Evolutionary conservation across 257 asterid species (phyloP), one percentile per base, ranked within the genome.

Genomic region (Schizonepeta tenuifolia): DNA sequence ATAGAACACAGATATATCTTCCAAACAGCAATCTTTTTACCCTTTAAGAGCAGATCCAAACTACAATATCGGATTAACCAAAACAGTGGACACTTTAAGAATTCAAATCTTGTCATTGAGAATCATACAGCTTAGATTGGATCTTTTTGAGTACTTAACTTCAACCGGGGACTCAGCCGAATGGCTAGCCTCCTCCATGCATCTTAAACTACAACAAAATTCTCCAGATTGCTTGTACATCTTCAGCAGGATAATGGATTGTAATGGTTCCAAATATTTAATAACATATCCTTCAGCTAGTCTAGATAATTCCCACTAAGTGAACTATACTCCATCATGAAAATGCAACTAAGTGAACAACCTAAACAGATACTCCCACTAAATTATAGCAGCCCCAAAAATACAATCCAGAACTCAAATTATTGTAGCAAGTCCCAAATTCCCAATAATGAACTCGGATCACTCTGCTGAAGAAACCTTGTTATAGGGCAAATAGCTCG

Each of bases 171-270:
- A 1, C 43, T 10, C 9, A 44, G 40, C 65, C 70, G 9, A 31
- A 5, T 35, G 67, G 14, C 47, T 9, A 31, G 36, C 36, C 28
- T 67, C 36, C 8, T 20, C 68, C 21, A 9, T 36, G 35, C 63
- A 60, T 68, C 65, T 61, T 36, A 70, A 26, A 15, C 24, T 35
- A 13, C 63, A 55, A 35, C 13, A 35, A 36, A 17, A 61, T 22
- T 49, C 21, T 50, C 28, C 65, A 51, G 71, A 26, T 50, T 73
- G 50, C 77, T 60, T 13, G 44, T 62, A 15, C 4, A 49, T 35
- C 51, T 3, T 58, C 50, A 17, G 54, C 49, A 43, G 53, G 7
- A 67, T 12, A 18, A 49, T n/a, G 7, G 33, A 47, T 22, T 38
- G 57, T 31, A 26, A 53, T 53, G n/a, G 17, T 40, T 73, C n/a